A percentile compares a stretch with the other conserved stretches of the same genome.
Conservation (phyloP, 441 rosid genomes). For the Eruca vesicaria region DNA sequence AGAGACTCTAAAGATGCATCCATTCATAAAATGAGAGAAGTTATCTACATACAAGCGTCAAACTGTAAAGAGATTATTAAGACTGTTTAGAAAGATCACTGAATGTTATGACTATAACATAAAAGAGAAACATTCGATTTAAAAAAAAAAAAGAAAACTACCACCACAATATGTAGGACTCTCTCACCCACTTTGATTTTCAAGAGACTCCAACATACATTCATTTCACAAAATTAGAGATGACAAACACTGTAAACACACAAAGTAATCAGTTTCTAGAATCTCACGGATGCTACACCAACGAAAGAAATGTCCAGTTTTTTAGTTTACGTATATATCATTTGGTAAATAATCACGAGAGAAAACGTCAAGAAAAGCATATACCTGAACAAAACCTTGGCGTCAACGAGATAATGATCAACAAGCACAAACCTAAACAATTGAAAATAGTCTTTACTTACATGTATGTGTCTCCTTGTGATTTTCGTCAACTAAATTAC, state of each 20-base stretch:
- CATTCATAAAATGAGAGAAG: neutral
- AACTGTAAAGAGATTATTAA: neutral
- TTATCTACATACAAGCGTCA: neutral
- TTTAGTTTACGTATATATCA: neutral
- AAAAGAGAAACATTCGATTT: neutral
- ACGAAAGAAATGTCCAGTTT: neutral
- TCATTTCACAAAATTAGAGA: neutral
- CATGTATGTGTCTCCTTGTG: neutral
- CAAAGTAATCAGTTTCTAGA: neutral
- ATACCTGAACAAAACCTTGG: neutral
- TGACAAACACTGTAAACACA: neutral
- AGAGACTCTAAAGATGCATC: neutral
- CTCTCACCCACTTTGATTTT: neutral
- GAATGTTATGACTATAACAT: neutral
- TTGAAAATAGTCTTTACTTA: neutral
- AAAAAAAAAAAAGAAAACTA: too few relatives aligned
- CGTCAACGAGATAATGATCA: neutral
- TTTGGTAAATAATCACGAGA: neutral
- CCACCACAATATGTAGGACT: neutral
- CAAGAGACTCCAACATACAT: neutral
- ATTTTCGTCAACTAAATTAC: neutral
- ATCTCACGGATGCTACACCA: neutral
- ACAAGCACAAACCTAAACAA: neutral
- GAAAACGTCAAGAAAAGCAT: neutral
- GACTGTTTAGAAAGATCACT: neutral